A percentile compares a stretch with the other conserved stretches of the same genome.
phyloP scores from a whole-genome alignment of 176 grass and related monocot genomes.

The Avena atlantica region DNA sequence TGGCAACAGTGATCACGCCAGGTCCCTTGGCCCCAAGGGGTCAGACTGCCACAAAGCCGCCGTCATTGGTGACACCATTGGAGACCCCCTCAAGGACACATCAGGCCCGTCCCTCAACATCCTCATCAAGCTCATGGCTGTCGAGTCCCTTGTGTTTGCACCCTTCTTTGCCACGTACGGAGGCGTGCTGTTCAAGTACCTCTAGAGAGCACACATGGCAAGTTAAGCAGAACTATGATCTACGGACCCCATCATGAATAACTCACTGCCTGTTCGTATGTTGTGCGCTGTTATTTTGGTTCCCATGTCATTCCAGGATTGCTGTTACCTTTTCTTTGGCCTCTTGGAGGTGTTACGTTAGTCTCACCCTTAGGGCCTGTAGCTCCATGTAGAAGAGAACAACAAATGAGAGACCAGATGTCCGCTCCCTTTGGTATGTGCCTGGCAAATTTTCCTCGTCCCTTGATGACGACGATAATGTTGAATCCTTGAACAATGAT shows the following conservation, averaged over 20 bases:
- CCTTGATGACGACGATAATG: conserved; percentile 63
- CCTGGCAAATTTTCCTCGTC: conserved; percentile 55
- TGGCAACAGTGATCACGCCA: conserved; percentile 69
- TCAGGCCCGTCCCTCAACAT: conserved; percentile 90
- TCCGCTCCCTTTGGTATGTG: conserved; percentile 13
- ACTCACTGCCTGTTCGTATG: conserved; percentile 30
- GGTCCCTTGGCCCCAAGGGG: conserved; percentile 76
- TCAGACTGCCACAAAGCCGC: conserved; percentile 93
- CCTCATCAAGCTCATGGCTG: conserved; percentile 95
- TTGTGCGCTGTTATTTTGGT: conserved; percentile 46
- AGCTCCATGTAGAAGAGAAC: conserved; percentile 49
- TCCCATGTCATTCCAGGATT: conserved; percentile 54
- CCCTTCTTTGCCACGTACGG: conserved; percentile 86
- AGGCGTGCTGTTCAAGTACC: conserved; percentile 73
- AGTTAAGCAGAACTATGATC: conserved; percentile 27
- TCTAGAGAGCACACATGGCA: conserved; percentile 46
- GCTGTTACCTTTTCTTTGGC: conserved; percentile 34
- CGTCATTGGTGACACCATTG: conserved; percentile 87
- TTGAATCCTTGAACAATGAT: conserved; percentile 61
- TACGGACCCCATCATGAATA: conserved; percentile 52
- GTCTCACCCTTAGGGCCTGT: conserved; percentile 45
- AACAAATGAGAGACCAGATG: conserved; percentile 31
- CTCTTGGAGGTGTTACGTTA: conserved; percentile 50
- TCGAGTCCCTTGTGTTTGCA: conserved; percentile 83
- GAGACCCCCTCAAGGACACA: conserved; percentile 93